Evolutionary conservation across 371 early-diverging fungal genomes (phyloP).

Genomic region (Choanephora cucurbitarum): DNA sequence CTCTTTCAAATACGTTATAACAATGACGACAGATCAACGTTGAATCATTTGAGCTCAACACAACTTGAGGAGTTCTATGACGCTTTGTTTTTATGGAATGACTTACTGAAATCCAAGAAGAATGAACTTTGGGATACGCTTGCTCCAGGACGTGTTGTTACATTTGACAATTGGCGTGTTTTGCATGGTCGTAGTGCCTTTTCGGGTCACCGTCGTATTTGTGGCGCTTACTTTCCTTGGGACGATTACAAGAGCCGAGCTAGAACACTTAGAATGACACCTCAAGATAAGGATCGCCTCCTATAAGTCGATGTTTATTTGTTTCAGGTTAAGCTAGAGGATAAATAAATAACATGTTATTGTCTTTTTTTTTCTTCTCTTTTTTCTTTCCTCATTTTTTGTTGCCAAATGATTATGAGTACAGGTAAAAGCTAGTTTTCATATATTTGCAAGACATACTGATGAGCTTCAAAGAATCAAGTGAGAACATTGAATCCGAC

Average conservation of each 20-base stretch:
- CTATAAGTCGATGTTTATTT: conserved; percentile 20
- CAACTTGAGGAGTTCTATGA: conserved; percentile 71
- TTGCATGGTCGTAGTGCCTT: conserved; percentile 84
- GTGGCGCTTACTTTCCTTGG: conserved; percentile 79
- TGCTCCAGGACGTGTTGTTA: conserved; percentile 72
- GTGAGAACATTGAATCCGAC: no score
- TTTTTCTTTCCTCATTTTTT: no score
- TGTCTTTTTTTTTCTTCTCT: no score
- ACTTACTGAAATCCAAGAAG: conserved; percentile 54
- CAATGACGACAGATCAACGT: conserved; percentile 81
- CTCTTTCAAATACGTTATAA: conserved; percentile 84
- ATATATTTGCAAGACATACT: no score
- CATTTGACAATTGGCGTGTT: conserved; percentile 88
- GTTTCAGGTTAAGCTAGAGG: not conserved
- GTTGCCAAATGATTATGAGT: no score
- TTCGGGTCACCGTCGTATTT: conserved; percentile 75
- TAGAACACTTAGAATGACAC: conserved; percentile 34
- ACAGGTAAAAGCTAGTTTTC: no score
- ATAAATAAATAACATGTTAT: no score
- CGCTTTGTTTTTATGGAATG: conserved; percentile 74
- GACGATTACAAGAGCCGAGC: conserved; percentile 79
- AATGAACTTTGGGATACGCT: conserved; percentile 74
- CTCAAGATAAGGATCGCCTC: conserved; percentile 44
- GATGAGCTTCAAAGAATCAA: no score
- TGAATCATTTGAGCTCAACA: conserved; percentile 53